Base-by-base conservation (phyloP, 139 green algal genomes). In the Chlorella sorokiniana region DNA sequence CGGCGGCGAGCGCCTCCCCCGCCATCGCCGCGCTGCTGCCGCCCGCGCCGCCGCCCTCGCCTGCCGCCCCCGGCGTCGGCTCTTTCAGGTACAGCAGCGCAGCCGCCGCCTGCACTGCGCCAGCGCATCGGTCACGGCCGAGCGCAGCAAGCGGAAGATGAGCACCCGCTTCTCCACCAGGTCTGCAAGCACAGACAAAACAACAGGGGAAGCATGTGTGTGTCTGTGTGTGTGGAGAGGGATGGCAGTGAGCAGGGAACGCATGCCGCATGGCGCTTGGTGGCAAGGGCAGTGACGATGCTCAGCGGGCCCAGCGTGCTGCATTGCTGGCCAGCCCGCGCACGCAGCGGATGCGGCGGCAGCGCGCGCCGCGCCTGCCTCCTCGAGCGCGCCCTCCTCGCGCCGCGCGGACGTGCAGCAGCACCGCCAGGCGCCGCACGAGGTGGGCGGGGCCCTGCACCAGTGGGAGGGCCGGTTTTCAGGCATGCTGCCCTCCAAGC, bases 121-220 rank as follows among this genome's bases (percentile, higher is more conserved):
- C 61, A 91, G 76, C 37, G 86, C 84, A 35, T 89, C 86, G 40
- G 74, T 68, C 37, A 92, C 76, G 48, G 71, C 83, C 9, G 69
- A 54, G 1, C 75, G 81, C 35, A 91, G 79, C 22, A 86, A 38
- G 6, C 84, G 77, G 85, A 92, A 83, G 35, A 89, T 67, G 1
- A 88, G 73, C 23, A 90, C 52, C 14, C 81, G 37, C 35, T 83
- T 87, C 52, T 87, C 73, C 4, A 88, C 79, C 56, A 85, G 52
- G 33, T 76, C 68, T 83, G 80, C 76, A 42, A 29, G 64, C 25
- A 29, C 18, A 27, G 11, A 35, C 64, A 45, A 22, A 14, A 14
- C 33, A 48, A 33, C 9, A 33, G 7, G 62, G 62, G 14, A 44
- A 6, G n/a, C 1, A 31, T 5, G 52, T 61, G 52, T n/a, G 52